Evolutionary conservation across 108 stramenopile species (phyloP).

Genomic region (Parietichytrium sp.): DNA sequence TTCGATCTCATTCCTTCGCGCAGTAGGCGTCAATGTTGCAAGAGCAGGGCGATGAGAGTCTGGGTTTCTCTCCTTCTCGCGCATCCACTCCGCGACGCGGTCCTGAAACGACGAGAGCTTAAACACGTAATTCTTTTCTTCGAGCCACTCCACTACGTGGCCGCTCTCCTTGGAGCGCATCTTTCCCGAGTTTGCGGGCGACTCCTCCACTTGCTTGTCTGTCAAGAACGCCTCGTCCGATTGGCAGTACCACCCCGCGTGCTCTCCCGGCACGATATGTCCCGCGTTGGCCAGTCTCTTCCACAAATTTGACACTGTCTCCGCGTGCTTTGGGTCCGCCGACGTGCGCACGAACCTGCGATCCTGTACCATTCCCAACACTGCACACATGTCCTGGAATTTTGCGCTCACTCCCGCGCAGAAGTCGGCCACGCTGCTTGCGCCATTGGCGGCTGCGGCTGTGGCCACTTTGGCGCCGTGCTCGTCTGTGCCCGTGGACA

Average conservation of each 20-base stretch:
- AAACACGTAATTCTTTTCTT: constrained; percentile 94
- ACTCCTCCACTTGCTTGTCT: constrained; percentile 83
- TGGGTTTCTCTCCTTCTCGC: constrained; percentile 75
- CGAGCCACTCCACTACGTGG: constrained; percentile 84
- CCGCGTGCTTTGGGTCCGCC: constrained; percentile 73
- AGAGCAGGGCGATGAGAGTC: too few species aligned
- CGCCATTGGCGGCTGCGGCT: constrained; percentile 62
- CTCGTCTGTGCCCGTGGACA: constrained; percentile 69
- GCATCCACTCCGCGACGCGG: constrained; percentile 76
- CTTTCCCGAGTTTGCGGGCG: background rate
- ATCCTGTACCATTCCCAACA: constrained; percentile 79
- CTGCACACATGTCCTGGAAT: constrained; percentile 44
- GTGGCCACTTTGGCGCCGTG: constrained; percentile 56
- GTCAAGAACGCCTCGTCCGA: constrained; percentile 95
- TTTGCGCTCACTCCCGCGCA: constrained; percentile 58
- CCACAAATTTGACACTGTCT: constrained; percentile 76
- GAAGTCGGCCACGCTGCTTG: constrained; percentile 75
- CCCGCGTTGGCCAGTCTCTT: constrained; percentile 72
- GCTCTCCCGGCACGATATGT: constrained; percentile 83
- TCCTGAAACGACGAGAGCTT: constrained; percentile 76
- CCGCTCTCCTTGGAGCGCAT: constrained; percentile 50
- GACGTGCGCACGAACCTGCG: constrained; percentile 91
- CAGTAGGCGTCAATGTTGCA: background rate
- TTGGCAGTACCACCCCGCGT: constrained; percentile 96
- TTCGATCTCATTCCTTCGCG: constrained; percentile 43